Base-by-base conservation (phyloP, 257 asterid species). In the Solanum ahanhuiri region DNA sequence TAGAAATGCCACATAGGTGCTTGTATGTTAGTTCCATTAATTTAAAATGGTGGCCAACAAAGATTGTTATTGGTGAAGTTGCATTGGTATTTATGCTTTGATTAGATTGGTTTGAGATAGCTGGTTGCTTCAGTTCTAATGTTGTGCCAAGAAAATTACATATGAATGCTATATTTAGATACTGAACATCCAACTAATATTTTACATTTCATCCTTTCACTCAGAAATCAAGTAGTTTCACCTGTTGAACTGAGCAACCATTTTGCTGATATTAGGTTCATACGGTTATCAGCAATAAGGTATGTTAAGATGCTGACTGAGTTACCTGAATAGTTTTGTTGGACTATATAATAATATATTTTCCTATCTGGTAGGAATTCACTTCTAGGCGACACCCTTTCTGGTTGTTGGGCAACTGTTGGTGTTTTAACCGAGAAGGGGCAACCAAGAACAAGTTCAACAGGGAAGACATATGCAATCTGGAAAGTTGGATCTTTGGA, bases 381-480 rank as follows among this genome's bases (percentile, higher is more conserved):
- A 86, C 88, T 97, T 43, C 85, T 20, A 25, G 98, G 98, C 71
- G 98, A 94, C 86, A 91, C 96, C 82, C 96, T 95, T 48, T 89
- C 97, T 34, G 99, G 99, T 66, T 95, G 98, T 90, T 97, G 99
- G 98, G 98, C 93, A 48, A 97, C 99, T 35, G 91, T 94, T 85
- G 99, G 98, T 67, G 90, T 95, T 87, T 87, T 95, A 89, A 90
- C 85, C 12, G 98, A 93, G 90, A 94, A 87, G 89, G 98, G 98
- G 35, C 81, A 41, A 14, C 92, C 89, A n/a, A 93, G 93, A 89
- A 94, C 89, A 83, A 95, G 99, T 90, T 93, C 99, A 64, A 94
- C 95, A 30, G 99, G 99, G 84, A 93, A 97, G 90, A 30, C 91
- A 20, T 95, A 90, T 57, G 89, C 92, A 33, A 94, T 94, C 76